Evolutionary conservation across 2,329 filamentous ascomycete species (phyloP), one percentile per base, ranked within the genome.

Genomic region (Diaporthe caulivora): DNA sequence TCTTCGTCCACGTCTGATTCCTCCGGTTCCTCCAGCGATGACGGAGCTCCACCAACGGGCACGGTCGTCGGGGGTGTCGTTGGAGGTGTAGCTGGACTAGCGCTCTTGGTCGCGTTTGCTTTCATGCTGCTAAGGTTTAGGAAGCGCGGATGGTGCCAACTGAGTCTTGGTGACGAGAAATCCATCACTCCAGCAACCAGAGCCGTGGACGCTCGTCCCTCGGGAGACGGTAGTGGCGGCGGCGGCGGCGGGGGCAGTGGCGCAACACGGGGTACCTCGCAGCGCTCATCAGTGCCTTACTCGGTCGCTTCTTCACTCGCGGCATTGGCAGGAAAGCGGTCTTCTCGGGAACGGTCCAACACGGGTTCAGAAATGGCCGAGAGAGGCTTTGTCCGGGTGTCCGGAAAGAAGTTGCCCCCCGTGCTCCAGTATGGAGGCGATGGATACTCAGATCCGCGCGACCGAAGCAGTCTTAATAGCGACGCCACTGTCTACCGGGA

Each of bases 321-420:
- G 2, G 84, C 80, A 54, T 77, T 89, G 47, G 82, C 84, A 7
- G 81, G 84, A 34, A 87, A 86, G 73, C 83, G 81, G 21, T 75
- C 77, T n/a, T 82, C 78, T 69, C 79, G 75, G 75, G 65, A 82
- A 74, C 75, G 80, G 76, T 76, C 82, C 75, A 73, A 79, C 74
- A 80, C 76, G 64, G 79, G 78, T 21, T 79, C 80, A 54, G 83
- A 84, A 47, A 81, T 79, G 31, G 86, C 84, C 37, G 90, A 92
- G 78, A 84, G 85, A 74, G 89, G 90, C 0, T 93, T 93, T 79
- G 89, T 92, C 75, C 88, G 90, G 40, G 88, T 93, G 2, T 91
- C 91, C 8, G 91, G 91, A 75, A 87, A 87, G 78, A 93, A 92
- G 78, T 80, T 93, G 72, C 88, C 89, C 4, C 90, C 91, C 2